Evolutionary conservation across 2,329 filamentous ascomycete genomes (phyloP), one percentile per base, ranked within the genome.

Genomic region (Leptoxyphium fumago): DNA sequence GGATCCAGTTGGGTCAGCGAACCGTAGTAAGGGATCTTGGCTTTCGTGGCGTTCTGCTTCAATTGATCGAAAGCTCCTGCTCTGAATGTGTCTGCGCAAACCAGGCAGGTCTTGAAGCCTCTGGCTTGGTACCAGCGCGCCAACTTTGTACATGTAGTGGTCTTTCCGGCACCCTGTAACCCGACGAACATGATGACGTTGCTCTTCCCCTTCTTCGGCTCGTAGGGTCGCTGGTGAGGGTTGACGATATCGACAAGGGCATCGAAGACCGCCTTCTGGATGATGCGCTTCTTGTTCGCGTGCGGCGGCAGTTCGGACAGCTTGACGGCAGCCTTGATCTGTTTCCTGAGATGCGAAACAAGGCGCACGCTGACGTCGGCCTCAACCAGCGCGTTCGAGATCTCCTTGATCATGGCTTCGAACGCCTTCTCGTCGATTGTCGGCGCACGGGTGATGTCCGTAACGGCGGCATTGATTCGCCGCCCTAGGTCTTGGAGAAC

Each of bases 171-270:
- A 71, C 91, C 91, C 66, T 98, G 91, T 41, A 98, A 73, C 68
- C 91, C 91, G 50, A 98, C 91, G 63, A 98, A 96, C 91, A 98
- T 98, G 65, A 98, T 95, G 60, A 98, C 84, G 64, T 95, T 98
- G 50, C 82, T 73, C 63, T 87, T 91, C 52, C 88, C 87, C 68
- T 96, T 98, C 70, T 93, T 94, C 17, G 89, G 88, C 63, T 93
- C 91, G 73, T 94, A 98, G 0, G 89, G 82, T 52, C 94, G 88
- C 56, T 84, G 82, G 65, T 96, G 89, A 21, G 91, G 91, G 58
- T 98, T 87, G 53, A 98, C 91, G 42, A 98, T 80, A 58, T 86
- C 82, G 53, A 96, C 89, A 43, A 98, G 79, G 64, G 96, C 87
- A 61, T 98, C 89, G 64, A 94, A 98, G 54, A 98, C 91, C 52